These are phyloP conservation scores for Crotalaria pallida DNA, from an alignment of 306 rosid species.

Conservation along the genomic window DNA sequence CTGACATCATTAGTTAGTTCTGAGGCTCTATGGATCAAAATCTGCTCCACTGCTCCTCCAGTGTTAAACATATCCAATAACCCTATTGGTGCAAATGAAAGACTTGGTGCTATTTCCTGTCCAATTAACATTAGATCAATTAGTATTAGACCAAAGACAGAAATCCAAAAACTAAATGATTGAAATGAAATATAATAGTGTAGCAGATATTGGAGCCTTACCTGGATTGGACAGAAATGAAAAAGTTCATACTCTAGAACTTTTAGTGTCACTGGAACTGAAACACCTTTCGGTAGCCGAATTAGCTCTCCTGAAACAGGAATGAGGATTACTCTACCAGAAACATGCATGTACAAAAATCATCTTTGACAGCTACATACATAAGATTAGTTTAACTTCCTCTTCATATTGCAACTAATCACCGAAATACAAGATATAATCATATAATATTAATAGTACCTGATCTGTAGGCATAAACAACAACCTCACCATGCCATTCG, in stretches of 20 bases:
- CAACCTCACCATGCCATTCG: slow-evolving; percentile 69
- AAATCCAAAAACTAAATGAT: not conserved
- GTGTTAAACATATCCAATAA: slow-evolving; percentile 77
- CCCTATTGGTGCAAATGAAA: slow-evolving; percentile 82
- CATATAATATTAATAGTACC: slow-evolving; percentile 32
- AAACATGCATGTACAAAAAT: not conserved
- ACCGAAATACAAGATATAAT: too few relatives aligned
- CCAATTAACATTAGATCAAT: not conserved
- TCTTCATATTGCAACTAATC: slow-evolving; percentile 29
- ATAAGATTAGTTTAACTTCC: not conserved
- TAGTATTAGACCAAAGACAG: not conserved
- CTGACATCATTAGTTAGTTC: slow-evolving; percentile 35
- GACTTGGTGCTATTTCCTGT: slow-evolving; percentile 54
- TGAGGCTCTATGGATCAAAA: slow-evolving; percentile 35
- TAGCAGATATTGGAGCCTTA: slow-evolving; percentile 3
- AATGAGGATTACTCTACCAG: not conserved
- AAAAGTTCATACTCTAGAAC: slow-evolving; percentile 83
- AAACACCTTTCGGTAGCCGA: slow-evolving; percentile 72
- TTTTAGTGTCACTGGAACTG: slow-evolving; percentile 69
- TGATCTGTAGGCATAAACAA: slow-evolving; percentile 61
- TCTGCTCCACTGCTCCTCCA: slow-evolving; percentile 66
- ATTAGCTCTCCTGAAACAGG: slow-evolving; percentile 59
- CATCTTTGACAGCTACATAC: not conserved
- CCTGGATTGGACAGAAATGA: slow-evolving; percentile 81
- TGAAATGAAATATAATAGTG: not conserved